Conservation (phyloP, 352 stramenopile species). For the Saprolegnia parasitica region DNA sequence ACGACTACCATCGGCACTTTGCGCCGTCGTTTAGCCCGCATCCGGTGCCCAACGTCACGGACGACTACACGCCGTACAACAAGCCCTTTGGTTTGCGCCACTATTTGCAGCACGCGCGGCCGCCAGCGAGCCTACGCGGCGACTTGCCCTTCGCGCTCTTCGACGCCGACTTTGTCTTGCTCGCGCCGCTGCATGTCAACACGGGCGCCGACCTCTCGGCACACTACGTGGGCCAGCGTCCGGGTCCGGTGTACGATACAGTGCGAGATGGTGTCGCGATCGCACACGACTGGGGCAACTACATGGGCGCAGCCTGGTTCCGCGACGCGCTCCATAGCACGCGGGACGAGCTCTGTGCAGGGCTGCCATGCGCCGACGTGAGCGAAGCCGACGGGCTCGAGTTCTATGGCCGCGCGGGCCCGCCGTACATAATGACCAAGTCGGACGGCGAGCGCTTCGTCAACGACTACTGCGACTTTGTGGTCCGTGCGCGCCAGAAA, state of each 20-base stretch:
- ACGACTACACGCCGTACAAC: slow-evolving; percentile 54
- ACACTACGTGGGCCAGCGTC: not conserved
- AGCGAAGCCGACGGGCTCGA: slow-evolving; percentile 36
- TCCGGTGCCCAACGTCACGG: slow-evolving; percentile 36
- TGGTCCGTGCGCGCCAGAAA: slow-evolving; percentile 37
- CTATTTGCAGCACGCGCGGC: not conserved
- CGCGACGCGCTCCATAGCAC: slow-evolving; percentile 30
- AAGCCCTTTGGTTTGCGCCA: slow-evolving; percentile 22
- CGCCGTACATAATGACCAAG: slow-evolving; percentile 57
- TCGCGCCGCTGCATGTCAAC: slow-evolving; percentile 16
- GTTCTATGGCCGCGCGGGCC: slow-evolving; percentile 44
- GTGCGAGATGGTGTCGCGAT: slow-evolving; percentile 19
- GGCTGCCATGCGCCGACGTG: slow-evolving; percentile 37
- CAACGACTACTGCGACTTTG: slow-evolving; percentile 42
- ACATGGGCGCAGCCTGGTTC: slow-evolving; percentile 37
- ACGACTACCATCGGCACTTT: slow-evolving; percentile 51
- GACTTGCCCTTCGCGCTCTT: slow-evolving; percentile 21
- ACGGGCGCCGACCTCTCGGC: slow-evolving; percentile 17
- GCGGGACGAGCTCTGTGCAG: slow-evolving; percentile 37
- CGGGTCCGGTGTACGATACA: not conserved
- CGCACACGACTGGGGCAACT: slow-evolving; percentile 24
- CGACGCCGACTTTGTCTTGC: slow-evolving; percentile 19
- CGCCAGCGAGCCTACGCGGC: not conserved
- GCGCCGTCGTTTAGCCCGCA: slow-evolving; percentile 45
- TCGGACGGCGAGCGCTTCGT: slow-evolving; percentile 43